These are phyloP conservation scores for Polytrichum formosum DNA, from an alignment of 225 moss, liverwort and hornwort species.

Conservation along the genomic window DNA sequence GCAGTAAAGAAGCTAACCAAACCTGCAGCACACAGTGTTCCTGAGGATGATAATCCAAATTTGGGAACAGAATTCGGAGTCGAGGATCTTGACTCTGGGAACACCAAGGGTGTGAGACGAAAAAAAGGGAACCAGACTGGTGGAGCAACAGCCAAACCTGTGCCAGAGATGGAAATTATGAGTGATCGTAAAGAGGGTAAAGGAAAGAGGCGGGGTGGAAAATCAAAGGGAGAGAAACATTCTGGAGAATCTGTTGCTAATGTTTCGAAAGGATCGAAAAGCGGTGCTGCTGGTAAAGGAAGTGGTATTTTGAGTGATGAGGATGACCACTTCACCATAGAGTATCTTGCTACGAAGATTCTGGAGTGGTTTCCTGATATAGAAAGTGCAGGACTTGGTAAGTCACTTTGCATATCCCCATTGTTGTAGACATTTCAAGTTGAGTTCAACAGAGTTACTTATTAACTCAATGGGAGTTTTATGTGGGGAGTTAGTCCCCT, in stretches of 20 bases:
- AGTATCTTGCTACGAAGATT: slow-evolving; percentile 60
- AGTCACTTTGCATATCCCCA: slow-evolving; percentile 11
- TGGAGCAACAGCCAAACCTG: slow-evolving; percentile 28
- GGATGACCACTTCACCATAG: slow-evolving; percentile 51
- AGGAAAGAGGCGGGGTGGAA: slow-evolving; percentile 53
- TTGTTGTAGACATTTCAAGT: too few relatives aligned
- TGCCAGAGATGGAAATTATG: slow-evolving; percentile 32
- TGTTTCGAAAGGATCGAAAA: slow-evolving; percentile 41
- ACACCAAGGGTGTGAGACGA: slow-evolving; percentile 56
- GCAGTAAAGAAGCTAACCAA: slow-evolving; percentile 28
- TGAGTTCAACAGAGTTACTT: too few relatives aligned
- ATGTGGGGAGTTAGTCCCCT: too few relatives aligned
- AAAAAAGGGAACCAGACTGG: slow-evolving; percentile 57
- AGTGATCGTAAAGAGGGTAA: slow-evolving; percentile 57
- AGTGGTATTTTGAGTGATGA: slow-evolving; percentile 36
- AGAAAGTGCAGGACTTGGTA: slow-evolving; percentile 85
- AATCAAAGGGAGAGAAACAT: slow-evolving; percentile 71
- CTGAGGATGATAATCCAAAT: slow-evolving; percentile 36
- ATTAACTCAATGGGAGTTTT: too few relatives aligned
- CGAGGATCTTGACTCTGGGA: slow-evolving; percentile 44
- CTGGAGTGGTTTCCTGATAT: slow-evolving; percentile 91
- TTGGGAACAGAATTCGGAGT: slow-evolving; percentile 36
- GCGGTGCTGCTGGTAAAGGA: slow-evolving; percentile 27
- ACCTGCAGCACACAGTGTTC: slow-evolving; percentile 27
- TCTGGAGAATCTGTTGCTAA: slow-evolving; percentile 47